Percentiles rank a stretch among this genome's conserved stretches.
Conservation (phyloP, 2,329 filamentous ascomycete genomes). For the Neonectria coccinea region DNA sequence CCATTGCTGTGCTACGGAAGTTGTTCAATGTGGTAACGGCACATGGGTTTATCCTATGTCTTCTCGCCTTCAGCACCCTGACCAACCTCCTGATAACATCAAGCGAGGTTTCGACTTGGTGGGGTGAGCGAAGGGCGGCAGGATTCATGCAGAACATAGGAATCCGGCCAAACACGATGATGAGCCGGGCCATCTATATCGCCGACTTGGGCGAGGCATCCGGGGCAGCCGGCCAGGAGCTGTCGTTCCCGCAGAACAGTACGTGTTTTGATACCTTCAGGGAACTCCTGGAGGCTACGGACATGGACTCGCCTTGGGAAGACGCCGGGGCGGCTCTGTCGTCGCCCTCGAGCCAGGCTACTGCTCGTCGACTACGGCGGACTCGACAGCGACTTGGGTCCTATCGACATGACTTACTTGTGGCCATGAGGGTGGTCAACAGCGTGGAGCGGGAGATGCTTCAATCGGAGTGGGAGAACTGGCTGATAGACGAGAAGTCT, state of each 20-base stretch:
- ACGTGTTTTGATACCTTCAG: slow-evolving; percentile 73
- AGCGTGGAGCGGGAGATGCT: slow-evolving; percentile 88
- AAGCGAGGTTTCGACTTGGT: slow-evolving; percentile 81
- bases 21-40: slow-evolving; percentile 77
- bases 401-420: slow-evolving; percentile 90
- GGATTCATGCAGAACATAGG: slow-evolving; percentile 86
- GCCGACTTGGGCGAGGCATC: slow-evolving; percentile 79
- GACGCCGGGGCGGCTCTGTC: slow-evolving; percentile 62
- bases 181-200: slow-evolving; percentile 89
- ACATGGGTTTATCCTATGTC: slow-evolving; percentile 77
- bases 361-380: slow-evolving; percentile 75
- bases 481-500: slow-evolving; percentile 82
- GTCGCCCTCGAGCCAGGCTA: slow-evolving; percentile 62
- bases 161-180: slow-evolving; percentile 79
- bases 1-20: slow-evolving; percentile 73
- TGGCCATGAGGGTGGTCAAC: slow-evolving; percentile 91
- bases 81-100: slow-evolving; percentile 82
- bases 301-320: slow-evolving; percentile 68
- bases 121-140: slow-evolving; percentile 82
- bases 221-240: slow-evolving; percentile 49
- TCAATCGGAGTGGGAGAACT: slow-evolving; percentile 91
- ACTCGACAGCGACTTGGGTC: slow-evolving; percentile 86
- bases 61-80: slow-evolving; percentile 76
- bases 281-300: slow-evolving; percentile 67
- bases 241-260: slow-evolving; percentile 58